phyloP scores from a whole-genome alignment of 768 basidiomycete species.

The Lentinula aciculospora region DNA sequence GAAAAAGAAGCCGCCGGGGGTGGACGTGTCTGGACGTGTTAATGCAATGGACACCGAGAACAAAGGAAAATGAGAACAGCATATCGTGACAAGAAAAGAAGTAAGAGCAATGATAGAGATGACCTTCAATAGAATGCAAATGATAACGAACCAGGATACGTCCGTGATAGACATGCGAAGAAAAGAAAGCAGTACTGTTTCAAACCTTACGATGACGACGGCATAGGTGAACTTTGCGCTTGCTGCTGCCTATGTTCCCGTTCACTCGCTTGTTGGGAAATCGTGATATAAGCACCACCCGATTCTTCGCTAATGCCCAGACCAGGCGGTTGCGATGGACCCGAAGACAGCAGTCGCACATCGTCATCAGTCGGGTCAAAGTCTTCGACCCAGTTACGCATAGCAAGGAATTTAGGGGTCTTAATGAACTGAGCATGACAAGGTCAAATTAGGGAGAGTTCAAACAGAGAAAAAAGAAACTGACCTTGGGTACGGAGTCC shows the following conservation, averaged over 20 bases:
- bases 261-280: constrained; percentile 77
- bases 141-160: constrained; percentile 11
- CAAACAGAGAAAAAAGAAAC: constrained; percentile 12
- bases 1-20: constrained; percentile 20
- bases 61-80: constrained; percentile 10
- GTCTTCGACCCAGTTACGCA: constrained; percentile 75
- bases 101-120: constrained; percentile 12
- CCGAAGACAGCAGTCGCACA: constrained; percentile 46
- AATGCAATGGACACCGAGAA: constrained; percentile 7
- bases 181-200: constrained; percentile 8
- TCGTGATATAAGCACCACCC: constrained; percentile 82
- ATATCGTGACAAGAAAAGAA: constrained; percentile 8
- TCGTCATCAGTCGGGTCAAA: constrained; percentile 63
- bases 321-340: constrained; percentile 66
- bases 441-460: neutral
- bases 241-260: constrained; percentile 46
- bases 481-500: constrained; percentile 95
- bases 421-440: constrained; percentile 78
- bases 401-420: constrained; percentile 73
- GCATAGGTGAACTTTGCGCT: constrained; percentile 14
- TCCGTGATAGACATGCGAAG: constrained; percentile 17
- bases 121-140: constrained; percentile 16
- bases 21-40: constrained; percentile 19
- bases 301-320: constrained; percentile 59
- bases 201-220: constrained; percentile 23